Evolutionary conservation across 2,329 filamentous ascomycete genomes (phyloP).

Genomic region (Parastagonospora nodorum): DNA sequence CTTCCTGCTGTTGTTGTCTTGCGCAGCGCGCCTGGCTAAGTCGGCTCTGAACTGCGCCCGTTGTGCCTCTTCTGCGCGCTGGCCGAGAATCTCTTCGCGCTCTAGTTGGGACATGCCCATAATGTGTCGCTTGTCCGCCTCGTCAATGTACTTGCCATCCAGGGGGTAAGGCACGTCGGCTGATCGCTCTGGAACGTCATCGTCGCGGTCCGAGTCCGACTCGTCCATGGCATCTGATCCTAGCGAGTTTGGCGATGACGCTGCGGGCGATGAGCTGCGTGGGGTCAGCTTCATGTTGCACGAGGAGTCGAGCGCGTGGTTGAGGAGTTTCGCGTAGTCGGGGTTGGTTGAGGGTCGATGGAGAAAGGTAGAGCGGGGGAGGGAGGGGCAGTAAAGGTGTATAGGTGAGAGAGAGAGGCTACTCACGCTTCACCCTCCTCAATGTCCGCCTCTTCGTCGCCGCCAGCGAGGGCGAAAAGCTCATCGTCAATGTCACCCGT

Average conservation of each 20-base stretch:
- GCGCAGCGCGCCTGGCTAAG: constrained; percentile 75
- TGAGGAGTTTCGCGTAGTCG: constrained; percentile 5
- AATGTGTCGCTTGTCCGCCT: constrained; percentile 64
- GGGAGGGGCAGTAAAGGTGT: background rate
- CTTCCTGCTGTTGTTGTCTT: constrained; percentile 64
- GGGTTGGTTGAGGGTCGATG: background rate
- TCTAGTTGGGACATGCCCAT: constrained; percentile 88
- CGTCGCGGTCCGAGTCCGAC: constrained; percentile 59
- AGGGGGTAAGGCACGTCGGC: constrained; percentile 76
- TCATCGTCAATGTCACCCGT: constrained; percentile 81
- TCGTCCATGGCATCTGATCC: constrained; percentile 90
- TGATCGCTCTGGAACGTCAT: constrained; percentile 55
- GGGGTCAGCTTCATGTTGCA: constrained; percentile 34
- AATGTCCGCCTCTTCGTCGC: constrained; percentile 62
- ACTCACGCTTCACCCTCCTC: constrained; percentile 87
- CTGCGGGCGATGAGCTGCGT: constrained; percentile 68
- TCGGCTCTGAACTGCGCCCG: constrained; percentile 80
- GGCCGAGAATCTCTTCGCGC: constrained; percentile 86
- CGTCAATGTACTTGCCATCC: constrained; percentile 77
- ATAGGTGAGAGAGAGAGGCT: constrained; percentile 14
- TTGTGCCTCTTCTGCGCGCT: constrained; percentile 82
- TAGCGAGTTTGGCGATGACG: constrained; percentile 71
- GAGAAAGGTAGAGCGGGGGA: constrained; percentile 5
- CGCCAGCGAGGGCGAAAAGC: constrained; percentile 88
- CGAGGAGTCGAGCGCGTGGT: constrained; percentile 14